Evolutionary conservation across 768 basidiomycete genomes (phyloP), one percentile per base, ranked within the genome.

Genomic region (Pulveroboletus frians): DNA sequence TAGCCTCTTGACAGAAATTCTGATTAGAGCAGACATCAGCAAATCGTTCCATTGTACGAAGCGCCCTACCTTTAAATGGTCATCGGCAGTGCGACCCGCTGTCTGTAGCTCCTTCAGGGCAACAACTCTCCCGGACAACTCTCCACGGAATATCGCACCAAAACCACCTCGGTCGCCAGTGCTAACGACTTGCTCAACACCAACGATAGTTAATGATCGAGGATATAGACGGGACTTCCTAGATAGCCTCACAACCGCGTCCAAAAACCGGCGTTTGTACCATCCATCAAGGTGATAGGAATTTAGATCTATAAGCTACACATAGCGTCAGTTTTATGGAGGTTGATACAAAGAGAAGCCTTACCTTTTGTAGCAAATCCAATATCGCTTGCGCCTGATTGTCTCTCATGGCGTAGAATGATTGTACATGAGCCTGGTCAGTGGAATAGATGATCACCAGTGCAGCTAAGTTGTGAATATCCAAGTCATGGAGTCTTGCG

Each of bases 61-160:
- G 11, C 30, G 50, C 48, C 55, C 61, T 54, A 50, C 69, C 65
- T 38, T 66, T 14, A 52, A 56, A 57, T 58, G 66, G 41, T 42
- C 39, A 17, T 53, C 62, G 29, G 65, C 9, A 40, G 49, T 64
- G 43, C 49, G 65, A 3, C 52, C 47, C 3, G 36, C 49, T 39
- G 39, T 34, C 40, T 59, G 62, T 18, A 70, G 31, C 15, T 63
- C 60, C 43, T 70, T 70, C 43, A 71, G 43, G 3, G 67, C 69
- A 11, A 71, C 67, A 18, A 52, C 43, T 44, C 54, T 65, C 17
- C 56, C 64, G 3, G 48, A 59, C 18, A 63, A 51, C 23, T 36
- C 46, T 13, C 69, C 69, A 26, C 60, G 58, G 43, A 58, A 69
- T 44, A 70, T 64, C 40, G 63, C 57, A 32, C 69, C 69, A 49